Percentiles rank a stretch among this genome's conserved stretches.
Conservation (phyloP, 1,139 yeast species). For the Saccharomyces hybrid region DNA sequence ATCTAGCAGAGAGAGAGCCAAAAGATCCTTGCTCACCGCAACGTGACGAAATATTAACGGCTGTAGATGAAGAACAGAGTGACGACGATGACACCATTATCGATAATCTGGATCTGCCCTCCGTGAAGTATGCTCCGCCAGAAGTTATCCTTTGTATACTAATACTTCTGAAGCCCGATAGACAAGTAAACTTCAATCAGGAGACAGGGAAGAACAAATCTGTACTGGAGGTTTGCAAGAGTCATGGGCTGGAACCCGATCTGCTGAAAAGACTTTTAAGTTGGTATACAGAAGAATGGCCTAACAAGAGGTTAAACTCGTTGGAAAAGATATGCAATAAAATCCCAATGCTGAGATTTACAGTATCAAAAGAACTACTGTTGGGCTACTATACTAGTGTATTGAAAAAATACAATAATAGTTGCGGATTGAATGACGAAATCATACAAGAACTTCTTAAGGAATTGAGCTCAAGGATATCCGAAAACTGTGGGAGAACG, state of each 20-base stretch:
- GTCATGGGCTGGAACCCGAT: constrained; percentile 4
- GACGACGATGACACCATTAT: constrained; percentile 34
- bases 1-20: background rate
- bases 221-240: constrained; percentile 3
- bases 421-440: constrained; percentile 34
- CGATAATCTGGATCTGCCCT: constrained; percentile 65
- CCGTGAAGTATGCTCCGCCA: constrained; percentile 43
- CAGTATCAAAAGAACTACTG: constrained; percentile 26
- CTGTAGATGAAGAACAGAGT: constrained; percentile 14
- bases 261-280: constrained; percentile 21
- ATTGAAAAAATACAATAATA: constrained; percentile 41
- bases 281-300: constrained; percentile 40
- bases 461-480: constrained; percentile 55
- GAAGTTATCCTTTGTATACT: constrained; percentile 42
- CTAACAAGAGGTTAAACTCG: constrained; percentile 30
- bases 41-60: background rate
- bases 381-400: constrained; percentile 61
- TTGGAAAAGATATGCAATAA: constrained; percentile 31
- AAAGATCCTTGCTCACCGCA: background rate
- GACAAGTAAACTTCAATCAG: constrained; percentile 46
- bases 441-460: constrained; percentile 36
- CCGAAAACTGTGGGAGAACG: constrained; percentile 81
- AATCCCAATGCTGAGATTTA: constrained; percentile 18
- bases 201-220: background rate
- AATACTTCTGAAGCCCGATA: constrained; percentile 44